Conservation (phyloP, 2,329 filamentous ascomycete genomes). For the Podosphaera leucotricha region DNA sequence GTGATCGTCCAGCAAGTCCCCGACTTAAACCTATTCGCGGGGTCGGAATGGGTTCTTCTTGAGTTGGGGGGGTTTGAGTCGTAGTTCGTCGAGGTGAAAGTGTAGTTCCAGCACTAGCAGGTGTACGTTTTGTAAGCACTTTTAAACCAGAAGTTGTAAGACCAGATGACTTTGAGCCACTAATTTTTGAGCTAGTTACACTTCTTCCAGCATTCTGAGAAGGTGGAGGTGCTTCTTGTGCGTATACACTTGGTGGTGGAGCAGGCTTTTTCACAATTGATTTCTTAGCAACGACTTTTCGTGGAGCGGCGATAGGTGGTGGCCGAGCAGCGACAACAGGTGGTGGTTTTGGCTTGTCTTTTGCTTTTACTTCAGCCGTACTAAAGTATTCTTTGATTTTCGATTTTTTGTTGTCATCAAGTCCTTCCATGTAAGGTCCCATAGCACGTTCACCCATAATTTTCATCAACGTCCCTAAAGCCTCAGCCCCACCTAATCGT, state of each 20-base stretch:
- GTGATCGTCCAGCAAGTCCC: conserved; percentile 63
- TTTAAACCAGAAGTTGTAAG: conserved; percentile 26
- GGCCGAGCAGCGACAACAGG: conserved; percentile 35
- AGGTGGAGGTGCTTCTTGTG: conserved; percentile 29
- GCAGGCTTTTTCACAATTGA: conserved; percentile 25
- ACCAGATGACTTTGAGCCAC: conserved; percentile 28
- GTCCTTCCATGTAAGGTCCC: conserved; percentile 71
- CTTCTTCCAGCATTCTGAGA: conserved; percentile 33
- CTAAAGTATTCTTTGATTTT: conserved; percentile 91
- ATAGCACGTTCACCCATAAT: conserved; percentile 93
- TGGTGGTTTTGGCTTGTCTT: conserved; percentile 71
- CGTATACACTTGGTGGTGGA: conserved; percentile 20
- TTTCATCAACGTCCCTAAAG: conserved; percentile 90
- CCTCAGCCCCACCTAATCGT: conserved; percentile 73
- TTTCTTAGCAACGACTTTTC: conserved; percentile 21
- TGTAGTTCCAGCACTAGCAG: conserved; percentile 23
- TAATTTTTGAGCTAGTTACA: conserved; percentile 26
- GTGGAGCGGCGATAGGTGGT: conserved; percentile 19
- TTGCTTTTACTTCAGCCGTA: conserved; percentile 61
- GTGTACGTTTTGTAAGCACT: conserved; percentile 30
- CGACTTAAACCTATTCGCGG: conserved; percentile 20
- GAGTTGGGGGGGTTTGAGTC: conserved; percentile 24
- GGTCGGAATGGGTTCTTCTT: conserved; percentile 16
- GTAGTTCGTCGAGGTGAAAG: conserved; percentile 18
- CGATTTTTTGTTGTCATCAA: conserved; percentile 85